phyloP scores from a whole-genome alignment of 345 rosid species.

The Raphanus raphanistrum region DNA sequence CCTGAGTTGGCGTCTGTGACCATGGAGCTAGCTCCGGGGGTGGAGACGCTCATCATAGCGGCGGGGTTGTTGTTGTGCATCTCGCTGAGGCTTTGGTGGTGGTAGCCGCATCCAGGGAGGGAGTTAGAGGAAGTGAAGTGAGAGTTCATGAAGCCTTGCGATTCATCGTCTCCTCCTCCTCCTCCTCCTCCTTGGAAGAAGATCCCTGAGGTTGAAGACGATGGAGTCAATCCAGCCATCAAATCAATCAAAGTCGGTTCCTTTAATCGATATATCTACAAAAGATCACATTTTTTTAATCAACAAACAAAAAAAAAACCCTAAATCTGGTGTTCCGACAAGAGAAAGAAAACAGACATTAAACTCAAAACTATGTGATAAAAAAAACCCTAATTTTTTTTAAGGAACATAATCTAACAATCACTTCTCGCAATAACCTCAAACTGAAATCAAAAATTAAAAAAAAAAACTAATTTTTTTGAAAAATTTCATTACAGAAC shows the following conservation, averaged over 20 bases:
- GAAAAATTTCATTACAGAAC: not conserved
- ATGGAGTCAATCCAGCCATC: constrained; percentile 79
- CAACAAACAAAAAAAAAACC: too few species aligned
- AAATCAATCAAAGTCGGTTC: constrained; percentile 15
- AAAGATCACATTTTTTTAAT: not conserved
- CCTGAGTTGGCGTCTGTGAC: constrained; percentile 97
- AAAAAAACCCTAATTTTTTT: not conserved
- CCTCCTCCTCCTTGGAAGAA: constrained; percentile 61
- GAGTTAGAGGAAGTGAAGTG: constrained; percentile 83
- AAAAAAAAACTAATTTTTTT: not conserved
- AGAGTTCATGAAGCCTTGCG: constrained; percentile 81
- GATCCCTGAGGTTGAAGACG: constrained; percentile 92
- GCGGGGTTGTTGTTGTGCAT: constrained; percentile 60
- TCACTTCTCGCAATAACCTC: not conserved
- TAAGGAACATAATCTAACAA: not conserved
- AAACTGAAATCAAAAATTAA: not conserved
- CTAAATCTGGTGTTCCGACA: not conserved
- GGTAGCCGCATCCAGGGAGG: constrained; percentile 81
- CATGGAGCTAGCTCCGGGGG: constrained; percentile 92
- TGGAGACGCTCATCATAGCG: constrained; percentile 77
- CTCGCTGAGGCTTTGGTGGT: constrained; percentile 65
- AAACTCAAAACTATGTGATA: not conserved
- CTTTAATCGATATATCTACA: constrained; percentile 32
- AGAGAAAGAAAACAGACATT: not conserved
- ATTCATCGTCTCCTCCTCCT: constrained; percentile 66